Evolutionary conservation across 257 asterid species (phyloP).

Genomic region (Catharanthus roseus): DNA sequence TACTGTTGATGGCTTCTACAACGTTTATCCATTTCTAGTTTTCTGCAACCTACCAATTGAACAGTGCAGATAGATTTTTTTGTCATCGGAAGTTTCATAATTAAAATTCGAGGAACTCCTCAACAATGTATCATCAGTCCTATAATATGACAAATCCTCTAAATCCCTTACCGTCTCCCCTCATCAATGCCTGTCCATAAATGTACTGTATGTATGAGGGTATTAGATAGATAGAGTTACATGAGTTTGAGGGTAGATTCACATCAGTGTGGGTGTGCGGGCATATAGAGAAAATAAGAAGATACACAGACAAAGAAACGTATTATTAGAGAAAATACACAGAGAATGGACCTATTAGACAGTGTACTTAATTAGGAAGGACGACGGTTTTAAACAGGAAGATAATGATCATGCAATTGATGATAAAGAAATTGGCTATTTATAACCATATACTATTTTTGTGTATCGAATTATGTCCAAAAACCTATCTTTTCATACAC

Average conservation of each 20-base stretch:
- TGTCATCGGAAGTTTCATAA: neutral
- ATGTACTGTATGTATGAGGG: no score
- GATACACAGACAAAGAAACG: no score
- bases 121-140: neutral
- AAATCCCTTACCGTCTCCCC: neutral
- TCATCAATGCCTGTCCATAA: no score
- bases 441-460: no score
- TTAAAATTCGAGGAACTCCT: neutral
- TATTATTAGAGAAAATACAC: no score
- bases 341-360: no score
- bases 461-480: no score
- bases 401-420: no score
- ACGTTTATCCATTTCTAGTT: neutral
- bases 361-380: no score
- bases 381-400: no score
- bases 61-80: neutral
- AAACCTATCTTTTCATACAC: no score
- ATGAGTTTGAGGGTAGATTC: neutral
- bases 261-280: neutral
- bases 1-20: neutral
- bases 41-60: neutral
- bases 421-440: no score
- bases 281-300: neutral
- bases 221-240: neutral
- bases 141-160: neutral